A percentile compares a stretch with the other conserved stretches of the same genome.
These are phyloP conservation scores for Hirsutella rhossiliensis DNA, from an alignment of 2,329 filamentous ascomycete species.

Conservation along the genomic window DNA sequence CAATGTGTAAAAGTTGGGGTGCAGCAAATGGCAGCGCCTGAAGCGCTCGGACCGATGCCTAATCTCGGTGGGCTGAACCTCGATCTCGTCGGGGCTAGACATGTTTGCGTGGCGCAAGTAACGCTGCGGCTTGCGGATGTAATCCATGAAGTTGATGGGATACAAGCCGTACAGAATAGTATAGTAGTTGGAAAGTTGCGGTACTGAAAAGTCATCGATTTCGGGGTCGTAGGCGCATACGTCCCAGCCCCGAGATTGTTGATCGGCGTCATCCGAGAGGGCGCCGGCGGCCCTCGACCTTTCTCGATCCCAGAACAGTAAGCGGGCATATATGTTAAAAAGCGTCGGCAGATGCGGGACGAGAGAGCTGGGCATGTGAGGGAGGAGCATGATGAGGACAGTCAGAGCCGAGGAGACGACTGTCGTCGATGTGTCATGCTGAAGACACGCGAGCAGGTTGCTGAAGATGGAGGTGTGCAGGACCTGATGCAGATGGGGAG, in stretches of 20 bases:
- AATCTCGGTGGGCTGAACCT: conserved; percentile 68
- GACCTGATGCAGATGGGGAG: conserved; percentile 67
- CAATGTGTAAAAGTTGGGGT: conserved; percentile 74
- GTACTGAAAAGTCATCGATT: conserved; percentile 47
- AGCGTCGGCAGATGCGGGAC: conserved; percentile 57
- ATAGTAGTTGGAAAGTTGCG: conserved; percentile 63
- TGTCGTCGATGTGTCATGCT: conserved; percentile 66
- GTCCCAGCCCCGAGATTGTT: conserved; percentile 41
- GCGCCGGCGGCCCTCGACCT: conserved; percentile 26
- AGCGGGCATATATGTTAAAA: conserved; percentile 70
- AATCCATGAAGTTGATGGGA: conserved; percentile 77
- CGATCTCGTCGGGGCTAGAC: conserved; percentile 58
- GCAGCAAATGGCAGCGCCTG: conserved; percentile 59
- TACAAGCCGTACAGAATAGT: conserved; percentile 76
- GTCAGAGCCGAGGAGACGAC: conserved; percentile 66
- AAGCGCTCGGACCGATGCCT: conserved; percentile 65
- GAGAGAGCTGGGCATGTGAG: conserved; percentile 65
- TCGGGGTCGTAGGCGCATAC: conserved; percentile 49
- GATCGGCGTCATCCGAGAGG: conserved; percentile 25
- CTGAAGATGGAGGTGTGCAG: conserved; percentile 60
- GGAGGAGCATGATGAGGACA: conserved; percentile 68
- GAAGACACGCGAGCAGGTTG: conserved; percentile 60
- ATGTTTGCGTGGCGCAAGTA: conserved; percentile 65
- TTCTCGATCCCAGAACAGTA: conserved; percentile 66
- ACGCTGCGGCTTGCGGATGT: conserved; percentile 69